These are phyloP conservation scores for Trifolium pratense DNA, from an alignment of 306 rosid genomes.

Conservation along the genomic window DNA sequence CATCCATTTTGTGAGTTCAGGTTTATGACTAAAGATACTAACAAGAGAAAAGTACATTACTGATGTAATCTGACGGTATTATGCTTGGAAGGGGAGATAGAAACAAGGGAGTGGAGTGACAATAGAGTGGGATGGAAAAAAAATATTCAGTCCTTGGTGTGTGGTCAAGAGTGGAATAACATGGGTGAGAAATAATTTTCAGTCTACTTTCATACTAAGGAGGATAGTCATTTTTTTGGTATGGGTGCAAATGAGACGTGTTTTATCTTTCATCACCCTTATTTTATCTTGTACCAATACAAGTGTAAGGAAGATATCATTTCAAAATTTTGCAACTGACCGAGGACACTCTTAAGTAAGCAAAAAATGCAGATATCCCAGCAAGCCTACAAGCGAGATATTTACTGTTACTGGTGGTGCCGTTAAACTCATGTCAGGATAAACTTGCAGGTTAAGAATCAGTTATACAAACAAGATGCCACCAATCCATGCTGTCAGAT, in stretches of 20 bases:
- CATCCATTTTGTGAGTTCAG: slow-evolving; percentile 25
- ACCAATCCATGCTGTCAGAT: slow-evolving; percentile 23
- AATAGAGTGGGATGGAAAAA: slow-evolving; percentile 20
- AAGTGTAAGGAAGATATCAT: slow-evolving; percentile 15
- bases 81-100: slow-evolving; percentile 24
- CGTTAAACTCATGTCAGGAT: slow-evolving; percentile 23
- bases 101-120: slow-evolving; percentile 24
- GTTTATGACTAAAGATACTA: slow-evolving; percentile 32
- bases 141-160: not conserved
- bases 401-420: slow-evolving; percentile 22
- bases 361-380: slow-evolving; percentile 10
- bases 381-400: slow-evolving; percentile 21
- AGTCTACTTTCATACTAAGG: slow-evolving; percentile 9
- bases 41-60: slow-evolving; percentile 20
- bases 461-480: slow-evolving; percentile 28
- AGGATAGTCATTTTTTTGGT: slow-evolving; percentile 5
- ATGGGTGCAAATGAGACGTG: slow-evolving; percentile 6
- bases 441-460: slow-evolving; percentile 31
- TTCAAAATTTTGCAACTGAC: slow-evolving; percentile 14
- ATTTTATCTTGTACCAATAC: slow-evolving; percentile 33
- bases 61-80: slow-evolving; percentile 28
- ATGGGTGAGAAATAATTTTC: slow-evolving; percentile 23
- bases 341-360: slow-evolving; percentile 29
- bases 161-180: slow-evolving; percentile 10
- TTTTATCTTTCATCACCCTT: not conserved